A percentile compares a stretch with the other conserved stretches of the same genome.
These are phyloP conservation scores for Phytophthora cactorum DNA, from an alignment of 352 stramenopile genomes.

Conservation along the genomic window DNA sequence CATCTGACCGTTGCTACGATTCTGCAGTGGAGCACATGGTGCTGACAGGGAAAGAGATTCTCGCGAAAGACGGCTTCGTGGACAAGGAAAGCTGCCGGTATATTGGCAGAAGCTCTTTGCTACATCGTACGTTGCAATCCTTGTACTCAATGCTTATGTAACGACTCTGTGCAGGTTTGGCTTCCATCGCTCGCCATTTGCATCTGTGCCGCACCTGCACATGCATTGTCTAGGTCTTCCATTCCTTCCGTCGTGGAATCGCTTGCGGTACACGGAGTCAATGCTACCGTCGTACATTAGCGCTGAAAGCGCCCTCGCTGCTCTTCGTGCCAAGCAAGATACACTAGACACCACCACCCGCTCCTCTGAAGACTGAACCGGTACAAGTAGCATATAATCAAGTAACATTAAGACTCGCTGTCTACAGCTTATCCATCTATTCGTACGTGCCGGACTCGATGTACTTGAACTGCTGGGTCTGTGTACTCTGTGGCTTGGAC, in stretches of 20 bases:
- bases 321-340: conserved; percentile 32
- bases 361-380: conserved; percentile 24
- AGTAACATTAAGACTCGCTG: conserved; percentile 28
- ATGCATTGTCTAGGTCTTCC: conserved; percentile 74
- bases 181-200: conserved; percentile 76
- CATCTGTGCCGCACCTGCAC: conserved; percentile 76
- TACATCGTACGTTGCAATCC: neutral
- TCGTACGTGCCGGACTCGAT: conserved; percentile 85
- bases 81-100: conserved; percentile 41
- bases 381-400: conserved; percentile 33
- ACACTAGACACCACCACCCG: conserved; percentile 23
- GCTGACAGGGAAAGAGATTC: conserved; percentile 51
- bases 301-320: conserved; percentile 47
- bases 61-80: conserved; percentile 51
- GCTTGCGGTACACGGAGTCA: conserved; percentile 59
- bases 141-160: conserved; percentile 1
- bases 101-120: neutral
- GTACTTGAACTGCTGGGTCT: conserved; percentile 85
- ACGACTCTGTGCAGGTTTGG: conserved; percentile 47
- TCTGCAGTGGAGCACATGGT: conserved; percentile 65
- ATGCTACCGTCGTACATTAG: conserved; percentile 66
- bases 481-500: conserved; percentile 77
- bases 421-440: conserved; percentile 15
- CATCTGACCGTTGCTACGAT: conserved; percentile 6
- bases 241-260: conserved; percentile 70